Evolutionary conservation across 257 asterid species (phyloP).

Genomic region (Fraxinus anomala): DNA sequence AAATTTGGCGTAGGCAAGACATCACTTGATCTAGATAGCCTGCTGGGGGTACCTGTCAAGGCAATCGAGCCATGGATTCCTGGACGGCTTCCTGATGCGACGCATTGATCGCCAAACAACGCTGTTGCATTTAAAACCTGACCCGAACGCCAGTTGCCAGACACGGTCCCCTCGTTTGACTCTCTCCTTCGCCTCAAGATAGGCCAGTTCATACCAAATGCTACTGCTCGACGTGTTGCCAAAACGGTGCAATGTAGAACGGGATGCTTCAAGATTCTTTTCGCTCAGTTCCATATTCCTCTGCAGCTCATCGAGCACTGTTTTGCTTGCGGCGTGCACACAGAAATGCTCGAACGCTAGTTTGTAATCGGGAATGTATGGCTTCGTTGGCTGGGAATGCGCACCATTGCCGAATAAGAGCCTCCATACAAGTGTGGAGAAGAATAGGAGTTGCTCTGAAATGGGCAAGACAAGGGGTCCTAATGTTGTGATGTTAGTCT

Average conservation of each 20-base stretch:
- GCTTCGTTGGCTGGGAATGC: conserved; percentile 43
- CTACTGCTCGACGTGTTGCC: conserved; percentile 98
- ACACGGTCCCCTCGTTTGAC: conserved; percentile 71
- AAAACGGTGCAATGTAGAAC: conserved; percentile 73
- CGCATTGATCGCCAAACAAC: conserved; percentile 79
- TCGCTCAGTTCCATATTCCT: conserved; percentile 79
- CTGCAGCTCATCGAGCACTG: conserved; percentile 84
- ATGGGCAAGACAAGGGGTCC: conserved; percentile 77
- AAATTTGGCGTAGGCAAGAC: background rate
- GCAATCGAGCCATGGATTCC: conserved; percentile 79
- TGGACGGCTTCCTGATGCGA: conserved; percentile 35
- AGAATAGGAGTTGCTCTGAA: conserved; percentile 86
- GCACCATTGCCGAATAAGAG: conserved; percentile 39
- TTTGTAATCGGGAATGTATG: conserved; percentile 95
- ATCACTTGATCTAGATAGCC: conserved; percentile 17
- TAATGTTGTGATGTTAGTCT: conserved; percentile 86
- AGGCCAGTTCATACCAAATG: conserved; percentile 93
- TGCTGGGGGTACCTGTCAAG: conserved; percentile 55
- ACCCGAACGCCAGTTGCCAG: conserved; percentile 95
- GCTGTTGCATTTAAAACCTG: conserved; percentile 94
- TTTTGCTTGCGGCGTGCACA: conserved; percentile 83
- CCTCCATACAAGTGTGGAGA: conserved; percentile 61
- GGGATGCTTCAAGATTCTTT: conserved; percentile 72
- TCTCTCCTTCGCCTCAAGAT: conserved; percentile 78
- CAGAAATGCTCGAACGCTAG: conserved; percentile 97